These are phyloP conservation scores for Helenozyma rhizophorensis DNA, from an alignment of 805 yeast species.

Conservation along the genomic window DNA sequence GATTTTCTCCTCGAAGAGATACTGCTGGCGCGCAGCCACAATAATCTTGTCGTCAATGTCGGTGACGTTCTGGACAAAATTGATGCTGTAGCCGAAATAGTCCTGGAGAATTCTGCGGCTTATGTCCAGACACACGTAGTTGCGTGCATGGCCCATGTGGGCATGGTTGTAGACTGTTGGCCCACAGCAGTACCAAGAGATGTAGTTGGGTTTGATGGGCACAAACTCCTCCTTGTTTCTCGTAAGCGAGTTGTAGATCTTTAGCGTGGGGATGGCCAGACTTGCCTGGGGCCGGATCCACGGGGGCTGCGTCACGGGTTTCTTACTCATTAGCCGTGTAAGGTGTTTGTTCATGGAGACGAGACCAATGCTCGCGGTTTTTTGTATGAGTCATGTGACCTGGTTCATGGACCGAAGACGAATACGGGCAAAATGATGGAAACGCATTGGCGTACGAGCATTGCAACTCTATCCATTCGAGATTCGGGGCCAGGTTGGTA, in stretches of 20 bases:
- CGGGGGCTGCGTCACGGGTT: slow-evolving; percentile 33
- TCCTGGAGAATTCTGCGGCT: slow-evolving; percentile 85
- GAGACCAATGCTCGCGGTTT: no score
- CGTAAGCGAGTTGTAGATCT: slow-evolving; percentile 79
- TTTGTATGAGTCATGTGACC: no score
- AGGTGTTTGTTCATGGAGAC: slow-evolving; percentile 8
- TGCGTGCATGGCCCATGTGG: slow-evolving; percentile 98
- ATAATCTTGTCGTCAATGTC: slow-evolving; percentile 98
- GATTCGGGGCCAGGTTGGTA: no score
- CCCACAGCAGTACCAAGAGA: slow-evolving; percentile 97
- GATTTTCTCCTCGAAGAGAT: slow-evolving; percentile 63
- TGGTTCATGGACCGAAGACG: no score
- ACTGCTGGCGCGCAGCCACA: slow-evolving; percentile 86
- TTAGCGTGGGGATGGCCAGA: slow-evolving; percentile 35
- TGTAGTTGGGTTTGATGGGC: slow-evolving; percentile 60
- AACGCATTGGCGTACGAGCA: no score
- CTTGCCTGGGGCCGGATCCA: slow-evolving; percentile 24
- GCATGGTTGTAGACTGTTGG: slow-evolving; percentile 96
- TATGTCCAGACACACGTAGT: slow-evolving; percentile 91
- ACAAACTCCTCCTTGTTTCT: slow-evolving; percentile 72
- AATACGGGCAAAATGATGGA: no score
- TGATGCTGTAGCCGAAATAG: slow-evolving; percentile 85
- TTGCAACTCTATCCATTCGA: no score
- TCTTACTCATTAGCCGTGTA: slow-evolving; percentile 17
- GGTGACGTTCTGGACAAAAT: slow-evolving; percentile 95